Percentiles rank a stretch among this genome's conserved stretches.
These are phyloP conservation scores for Nymphaea colorata DNA, from an alignment of 164 flowering plant genomes.

Conservation along the genomic window DNA sequence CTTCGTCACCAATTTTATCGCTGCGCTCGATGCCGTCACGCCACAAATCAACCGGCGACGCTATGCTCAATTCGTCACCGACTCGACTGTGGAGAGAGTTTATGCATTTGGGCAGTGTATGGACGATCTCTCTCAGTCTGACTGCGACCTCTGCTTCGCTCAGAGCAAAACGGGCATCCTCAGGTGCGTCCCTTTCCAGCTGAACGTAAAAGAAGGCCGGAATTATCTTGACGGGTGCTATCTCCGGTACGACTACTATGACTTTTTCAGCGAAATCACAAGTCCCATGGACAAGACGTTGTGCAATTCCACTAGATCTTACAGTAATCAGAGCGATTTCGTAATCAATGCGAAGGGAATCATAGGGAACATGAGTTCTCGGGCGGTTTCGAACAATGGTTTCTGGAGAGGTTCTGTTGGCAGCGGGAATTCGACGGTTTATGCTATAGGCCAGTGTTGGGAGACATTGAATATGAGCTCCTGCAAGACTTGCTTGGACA, in stretches of 20 bases:
- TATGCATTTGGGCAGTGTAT: constrained; percentile 62
- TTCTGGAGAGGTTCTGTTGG: constrained; percentile 35
- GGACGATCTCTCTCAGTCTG: constrained; percentile 40
- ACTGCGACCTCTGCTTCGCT: constrained; percentile 62
- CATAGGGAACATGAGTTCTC: constrained; percentile 37
- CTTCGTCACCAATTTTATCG: constrained; percentile 38
- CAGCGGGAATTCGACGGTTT: constrained; percentile 32
- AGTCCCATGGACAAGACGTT: constrained; percentile 23
- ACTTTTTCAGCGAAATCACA: constrained; percentile 34
- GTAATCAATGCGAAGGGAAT: constrained; percentile 18
- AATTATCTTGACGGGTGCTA: constrained; percentile 58
- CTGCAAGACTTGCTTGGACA: constrained; percentile 38
- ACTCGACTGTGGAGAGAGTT: constrained; percentile 38
- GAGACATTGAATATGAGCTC: constrained; percentile 24
- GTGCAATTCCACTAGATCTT: constrained; percentile 20
- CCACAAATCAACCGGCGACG: constrained; percentile 23
- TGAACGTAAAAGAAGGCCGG: constrained; percentile 34
- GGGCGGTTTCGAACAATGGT: constrained; percentile 37
- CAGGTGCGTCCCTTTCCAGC: constrained; percentile 58
- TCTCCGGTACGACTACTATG: constrained; percentile 40
- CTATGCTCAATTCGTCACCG: constrained; percentile 28
- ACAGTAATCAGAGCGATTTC: constrained; percentile 18
- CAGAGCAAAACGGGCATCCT: constrained; percentile 41
- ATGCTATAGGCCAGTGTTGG: constrained; percentile 83
- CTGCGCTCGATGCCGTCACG: constrained; percentile 32